Conservation (phyloP, 2,329 filamentous ascomycete genomes). For the Pseudogymnoascus verrucosus region DNA sequence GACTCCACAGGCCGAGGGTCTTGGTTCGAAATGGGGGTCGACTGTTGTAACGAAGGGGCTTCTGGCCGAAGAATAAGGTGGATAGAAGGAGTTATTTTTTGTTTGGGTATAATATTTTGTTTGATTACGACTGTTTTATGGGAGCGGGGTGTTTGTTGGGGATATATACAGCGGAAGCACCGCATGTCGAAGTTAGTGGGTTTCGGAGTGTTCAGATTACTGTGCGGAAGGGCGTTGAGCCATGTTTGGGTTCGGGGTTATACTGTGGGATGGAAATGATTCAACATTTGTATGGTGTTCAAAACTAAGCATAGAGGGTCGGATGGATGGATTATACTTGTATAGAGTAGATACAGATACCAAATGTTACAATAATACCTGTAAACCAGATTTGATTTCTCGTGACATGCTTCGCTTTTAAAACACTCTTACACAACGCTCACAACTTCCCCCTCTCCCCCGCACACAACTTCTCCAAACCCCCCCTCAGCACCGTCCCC, state of each 20-base stretch:
- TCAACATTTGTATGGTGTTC: slow-evolving; percentile 1
- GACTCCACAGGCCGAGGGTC: background rate
- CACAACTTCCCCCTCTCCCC: slow-evolving; percentile 7
- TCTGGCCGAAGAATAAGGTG: background rate
- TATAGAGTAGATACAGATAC: slow-evolving; percentile 4
- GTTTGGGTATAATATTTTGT: background rate
- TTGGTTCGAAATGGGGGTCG: background rate
- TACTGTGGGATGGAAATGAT: background rate
- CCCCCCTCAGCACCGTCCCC: slow-evolving; percentile 47
- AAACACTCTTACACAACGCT: background rate
- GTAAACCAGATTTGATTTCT: background rate
- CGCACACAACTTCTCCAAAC: slow-evolving; percentile 48
- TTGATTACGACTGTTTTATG: background rate
- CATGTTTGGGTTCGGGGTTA: background rate
- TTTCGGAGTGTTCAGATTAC: background rate
- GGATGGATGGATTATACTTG: background rate
- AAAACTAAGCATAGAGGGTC: background rate
- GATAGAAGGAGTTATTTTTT: background rate
- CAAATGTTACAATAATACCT: background rate
- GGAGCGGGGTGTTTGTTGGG: background rate
- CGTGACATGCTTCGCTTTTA: background rate
- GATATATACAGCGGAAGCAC: background rate
- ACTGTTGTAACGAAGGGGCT: background rate
- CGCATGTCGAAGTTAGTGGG: background rate
- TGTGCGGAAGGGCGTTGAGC: background rate